A percentile compares a stretch with the other conserved stretches of the same genome.
These are phyloP conservation scores for Colletotrichum sp. DNA, from an alignment of 2,329 filamentous ascomycete species.

Conservation along the genomic window DNA sequence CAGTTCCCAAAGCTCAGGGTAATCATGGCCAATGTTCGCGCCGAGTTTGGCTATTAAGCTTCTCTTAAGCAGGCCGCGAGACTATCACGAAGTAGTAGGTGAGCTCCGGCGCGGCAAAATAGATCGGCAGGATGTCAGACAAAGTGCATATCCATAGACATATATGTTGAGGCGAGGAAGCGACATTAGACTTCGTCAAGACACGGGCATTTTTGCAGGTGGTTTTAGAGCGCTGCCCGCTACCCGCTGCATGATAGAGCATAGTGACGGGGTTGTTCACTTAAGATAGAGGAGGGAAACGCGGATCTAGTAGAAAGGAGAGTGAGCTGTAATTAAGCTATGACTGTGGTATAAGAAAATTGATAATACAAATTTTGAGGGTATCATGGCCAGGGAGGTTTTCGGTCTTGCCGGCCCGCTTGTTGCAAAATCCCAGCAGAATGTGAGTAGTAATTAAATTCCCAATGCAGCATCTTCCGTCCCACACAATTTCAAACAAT, in stretches of 20 bases:
- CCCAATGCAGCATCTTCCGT: neutral
- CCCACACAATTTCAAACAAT: neutral
- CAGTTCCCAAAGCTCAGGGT: fast-evolving
- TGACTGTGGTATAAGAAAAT: neutral
- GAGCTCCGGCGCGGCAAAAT: neutral
- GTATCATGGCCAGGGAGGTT: neutral
- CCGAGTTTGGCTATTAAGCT: neutral
- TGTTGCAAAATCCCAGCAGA: neutral
- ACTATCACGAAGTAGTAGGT: neutral
- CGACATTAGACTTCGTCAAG: fast-evolving
- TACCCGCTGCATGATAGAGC: neutral
- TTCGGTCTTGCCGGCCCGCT: neutral
- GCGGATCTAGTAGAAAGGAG: neutral
- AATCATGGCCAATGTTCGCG: neutral
- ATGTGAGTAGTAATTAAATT: neutral
- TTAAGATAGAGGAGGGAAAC: neutral
- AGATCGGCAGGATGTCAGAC: neutral
- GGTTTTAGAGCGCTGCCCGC: neutral
- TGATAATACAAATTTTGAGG: neutral
- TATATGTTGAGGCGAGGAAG: neutral
- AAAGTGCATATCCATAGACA: neutral
- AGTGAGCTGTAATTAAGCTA: neutral
- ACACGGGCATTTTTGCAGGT: neutral
- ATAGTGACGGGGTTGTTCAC: neutral
- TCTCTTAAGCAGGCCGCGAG: neutral